These are phyloP conservation scores for Salvia sclarea DNA, from an alignment of 305 asterid genomes.

Conservation along the genomic window DNA sequence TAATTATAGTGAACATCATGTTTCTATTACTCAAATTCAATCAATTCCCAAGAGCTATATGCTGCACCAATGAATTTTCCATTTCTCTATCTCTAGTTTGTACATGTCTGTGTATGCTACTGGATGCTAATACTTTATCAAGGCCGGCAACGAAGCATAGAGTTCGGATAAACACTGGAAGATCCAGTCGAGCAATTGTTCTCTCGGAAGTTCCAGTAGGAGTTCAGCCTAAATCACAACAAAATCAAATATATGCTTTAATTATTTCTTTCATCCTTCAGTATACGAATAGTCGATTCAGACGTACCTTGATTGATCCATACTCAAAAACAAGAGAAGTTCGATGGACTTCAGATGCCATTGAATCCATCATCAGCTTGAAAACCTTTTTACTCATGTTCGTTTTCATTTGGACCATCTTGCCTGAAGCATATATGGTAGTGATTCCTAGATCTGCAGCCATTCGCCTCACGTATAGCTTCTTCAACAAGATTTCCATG, in stretches of 20 bases:
- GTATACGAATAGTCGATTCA: neutral
- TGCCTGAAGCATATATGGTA: slow-evolving; percentile 69
- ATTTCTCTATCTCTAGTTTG: neutral
- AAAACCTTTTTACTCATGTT: slow-evolving; percentile 81
- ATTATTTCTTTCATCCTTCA: neutral
- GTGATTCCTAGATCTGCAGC: slow-evolving; percentile 91
- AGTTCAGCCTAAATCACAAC: slow-evolving; percentile 72
- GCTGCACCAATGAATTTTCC: neutral
- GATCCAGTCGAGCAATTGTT: slow-evolving; percentile 94
- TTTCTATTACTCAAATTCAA: neutral
- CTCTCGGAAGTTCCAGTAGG: slow-evolving; percentile 89
- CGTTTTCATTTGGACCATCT: slow-evolving; percentile 80
- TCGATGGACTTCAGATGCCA: slow-evolving; percentile 69
- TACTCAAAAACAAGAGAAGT: slow-evolving; percentile 73
- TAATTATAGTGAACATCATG: neutral
- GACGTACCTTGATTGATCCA: slow-evolving; percentile 72
- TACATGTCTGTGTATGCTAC: neutral
- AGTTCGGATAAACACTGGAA: slow-evolving; percentile 91
- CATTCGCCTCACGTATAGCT: slow-evolving; percentile 94
- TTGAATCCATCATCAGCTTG: slow-evolving; percentile 77
- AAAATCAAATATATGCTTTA: slow-evolving; percentile 12
- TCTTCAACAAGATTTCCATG: slow-evolving; percentile 91
- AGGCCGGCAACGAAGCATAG: slow-evolving; percentile 75
- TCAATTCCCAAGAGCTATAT: too few relatives aligned
- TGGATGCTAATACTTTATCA: slow-evolving; percentile 68